Base-by-base conservation (phyloP, 768 basidiomycete genomes). In the Butyriboletus loyo region DNA sequence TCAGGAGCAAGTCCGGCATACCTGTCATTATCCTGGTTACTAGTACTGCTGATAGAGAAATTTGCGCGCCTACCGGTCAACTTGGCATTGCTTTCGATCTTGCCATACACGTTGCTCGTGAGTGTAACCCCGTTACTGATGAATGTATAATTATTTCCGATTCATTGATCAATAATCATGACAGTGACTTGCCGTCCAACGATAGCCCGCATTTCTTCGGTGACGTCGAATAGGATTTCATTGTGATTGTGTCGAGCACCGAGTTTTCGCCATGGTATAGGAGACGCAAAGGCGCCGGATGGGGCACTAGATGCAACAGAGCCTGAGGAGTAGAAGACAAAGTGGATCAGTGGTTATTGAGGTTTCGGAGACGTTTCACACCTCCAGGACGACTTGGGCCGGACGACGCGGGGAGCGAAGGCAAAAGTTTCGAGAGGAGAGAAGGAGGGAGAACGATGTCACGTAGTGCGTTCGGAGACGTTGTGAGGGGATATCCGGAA, bases 381-480 rank as follows among this genome's bases (percentile, higher is more conserved):
- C 68, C 61, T 59, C 68, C 68, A 31, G 64, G 59, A 38, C 68
- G 68, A 31, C 44, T 67, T n/a, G 60, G 52, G 22, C 54, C 63
- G 0, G 70, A 58, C 13, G 64, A 54, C 3, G 69, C 32, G 14
- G 67, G 66, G 25, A 69, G 60, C 14, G 68, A 71, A 2, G 72
- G 78, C 30, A 86, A 71, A 11, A 86, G 71, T 63, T 91, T 92
- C 52, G 84, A 81, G 42, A 96, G 77, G 30, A 97, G 80, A 0
- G 93, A 89, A 1, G 95, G 94, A 1, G 93, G 91, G 1, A 97
- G 78, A 7, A 98, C 92, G 55, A 98, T 95, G 62, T 98, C 95
- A 24, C 92, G 85, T 2, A 98, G 77, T 19, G 91, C 86, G 62
- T 92, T 95, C 3, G 87, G 78, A 50, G 92, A 91, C 4, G 92